phyloP scores from a whole-genome alignment of 2,329 filamentous ascomycete species.

The Claviceps capensis region DNA sequence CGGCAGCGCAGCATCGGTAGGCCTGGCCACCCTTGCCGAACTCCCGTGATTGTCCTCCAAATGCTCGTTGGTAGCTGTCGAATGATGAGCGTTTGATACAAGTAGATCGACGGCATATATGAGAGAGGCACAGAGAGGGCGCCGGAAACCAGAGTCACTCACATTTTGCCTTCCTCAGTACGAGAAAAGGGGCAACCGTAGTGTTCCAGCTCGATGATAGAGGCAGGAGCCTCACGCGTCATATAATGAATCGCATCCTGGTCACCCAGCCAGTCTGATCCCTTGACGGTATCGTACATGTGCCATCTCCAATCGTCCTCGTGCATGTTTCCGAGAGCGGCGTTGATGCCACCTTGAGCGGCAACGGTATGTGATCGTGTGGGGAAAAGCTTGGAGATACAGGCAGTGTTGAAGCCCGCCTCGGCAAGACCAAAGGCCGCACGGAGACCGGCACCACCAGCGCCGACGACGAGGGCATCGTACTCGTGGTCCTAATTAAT shows the following conservation, averaged over 20 bases:
- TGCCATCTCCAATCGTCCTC: slow-evolving; percentile 98
- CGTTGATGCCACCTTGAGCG: slow-evolving; percentile 74
- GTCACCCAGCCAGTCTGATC: slow-evolving; percentile 93
- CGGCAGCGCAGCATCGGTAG: slow-evolving; percentile 91
- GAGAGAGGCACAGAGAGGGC: neutral
- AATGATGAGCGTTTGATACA: neutral
- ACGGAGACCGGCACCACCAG: slow-evolving; percentile 68
- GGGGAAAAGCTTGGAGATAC: slow-evolving; percentile 77
- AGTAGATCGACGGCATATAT: neutral
- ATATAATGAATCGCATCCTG: slow-evolving; percentile 98
- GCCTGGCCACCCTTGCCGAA: slow-evolving; percentile 95
- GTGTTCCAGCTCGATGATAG: slow-evolving; percentile 89
- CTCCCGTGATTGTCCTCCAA: slow-evolving; percentile 92
- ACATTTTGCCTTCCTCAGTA: slow-evolving; percentile 94
- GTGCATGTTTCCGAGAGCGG: slow-evolving; percentile 89
- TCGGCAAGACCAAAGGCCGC: slow-evolving; percentile 77
- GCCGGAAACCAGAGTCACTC: slow-evolving; percentile 18
- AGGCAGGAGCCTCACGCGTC: slow-evolving; percentile 85
- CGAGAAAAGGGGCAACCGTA: slow-evolving; percentile 95
- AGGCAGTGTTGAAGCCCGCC: slow-evolving; percentile 80
- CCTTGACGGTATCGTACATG: slow-evolving; percentile 99
- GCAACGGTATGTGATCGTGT: slow-evolving; percentile 78
- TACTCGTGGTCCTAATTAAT: slow-evolving; percentile 76
- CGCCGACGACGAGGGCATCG: slow-evolving; percentile 88
- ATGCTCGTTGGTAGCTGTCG: slow-evolving; percentile 82